A percentile compares a stretch with the other conserved stretches of the same genome.
Conservation (phyloP, 345 rosid genomes). For the Acer negundo region DNA sequence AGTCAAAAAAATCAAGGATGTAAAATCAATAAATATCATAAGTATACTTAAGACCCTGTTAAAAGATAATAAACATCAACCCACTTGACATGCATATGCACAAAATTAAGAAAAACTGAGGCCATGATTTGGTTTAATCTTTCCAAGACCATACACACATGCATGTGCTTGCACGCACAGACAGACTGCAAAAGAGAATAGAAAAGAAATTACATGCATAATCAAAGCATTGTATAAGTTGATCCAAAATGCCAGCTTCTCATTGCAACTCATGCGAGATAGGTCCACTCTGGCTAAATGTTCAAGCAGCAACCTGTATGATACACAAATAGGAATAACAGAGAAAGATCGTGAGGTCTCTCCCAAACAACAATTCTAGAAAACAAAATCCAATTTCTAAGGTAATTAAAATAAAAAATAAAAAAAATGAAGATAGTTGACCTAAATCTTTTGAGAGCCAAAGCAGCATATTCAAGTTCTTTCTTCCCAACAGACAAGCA, state of each 20-base stretch:
- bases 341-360: conserved; percentile 1
- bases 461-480: conserved; percentile 64
- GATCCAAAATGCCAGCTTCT: conserved; percentile 79
- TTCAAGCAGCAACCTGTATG: conserved; percentile 60
- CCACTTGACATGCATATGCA: conserved; percentile 2
- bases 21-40: neutral
- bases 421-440: conserved; percentile 17
- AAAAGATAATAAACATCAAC: neutral
- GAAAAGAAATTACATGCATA: conserved; percentile 56
- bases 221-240: conserved; percentile 70
- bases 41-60: neutral
- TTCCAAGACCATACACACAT: neutral
- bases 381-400: neutral
- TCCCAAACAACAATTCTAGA: conserved; percentile 2
- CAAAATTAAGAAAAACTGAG: conserved; percentile 11
- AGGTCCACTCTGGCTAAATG: conserved; percentile 56
- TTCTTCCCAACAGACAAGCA: conserved; percentile 64
- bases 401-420: neutral
- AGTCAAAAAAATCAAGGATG: neutral
- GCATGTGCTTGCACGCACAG: neutral
- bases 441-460: conserved; percentile 64
- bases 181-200: neutral
- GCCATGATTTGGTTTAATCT: conserved; percentile 3
- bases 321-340: conserved; percentile 7
- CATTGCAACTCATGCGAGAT: conserved; percentile 40